Conservation (phyloP, 495 filamentous ascomycete genomes). For the Penicillium flavigenum region DNA sequence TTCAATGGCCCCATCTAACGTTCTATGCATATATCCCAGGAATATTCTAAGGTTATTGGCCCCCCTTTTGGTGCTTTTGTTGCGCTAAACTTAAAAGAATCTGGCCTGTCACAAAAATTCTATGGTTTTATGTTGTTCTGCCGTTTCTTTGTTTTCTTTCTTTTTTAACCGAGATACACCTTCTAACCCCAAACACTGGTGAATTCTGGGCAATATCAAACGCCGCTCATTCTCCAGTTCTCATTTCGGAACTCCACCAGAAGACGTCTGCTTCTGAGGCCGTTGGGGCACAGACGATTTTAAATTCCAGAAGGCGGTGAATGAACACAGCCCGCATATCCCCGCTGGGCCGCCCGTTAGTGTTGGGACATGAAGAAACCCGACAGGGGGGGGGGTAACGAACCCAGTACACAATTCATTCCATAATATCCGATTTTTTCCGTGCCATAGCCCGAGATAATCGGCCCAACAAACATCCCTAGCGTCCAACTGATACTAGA, state of each 20-base stretch:
- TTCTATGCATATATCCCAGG: neutral
- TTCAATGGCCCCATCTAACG: neutral
- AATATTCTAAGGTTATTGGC: neutral
- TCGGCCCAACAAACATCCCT: conserved; percentile 34
- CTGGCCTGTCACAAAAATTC: neutral
- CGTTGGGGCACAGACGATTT: conserved; percentile 15
- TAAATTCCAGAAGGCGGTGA: conserved; percentile 11
- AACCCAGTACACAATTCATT: conserved; percentile 29
- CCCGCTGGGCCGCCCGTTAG: conserved; percentile 10
- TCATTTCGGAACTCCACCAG: conserved; percentile 1
- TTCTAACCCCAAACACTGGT: conserved; percentile 7
- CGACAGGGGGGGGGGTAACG: neutral
- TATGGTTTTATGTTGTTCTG: neutral
- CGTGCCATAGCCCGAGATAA: conserved; percentile 31
- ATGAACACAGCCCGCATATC: conserved; percentile 10
- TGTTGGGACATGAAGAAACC: neutral
- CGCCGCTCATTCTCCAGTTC: neutral
- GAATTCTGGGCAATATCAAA: neutral
- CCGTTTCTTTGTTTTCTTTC: neutral
- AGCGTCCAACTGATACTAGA: conserved; percentile 30
- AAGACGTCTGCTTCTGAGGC: neutral
- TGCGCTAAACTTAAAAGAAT: conserved; percentile 4
- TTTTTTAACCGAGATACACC: neutral
- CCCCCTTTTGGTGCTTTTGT: conserved; percentile 4
- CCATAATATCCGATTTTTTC: conserved; percentile 32